A percentile compares a stretch with the other conserved stretches of the same genome.
phyloP scores from a whole-genome alignment of 2,329 filamentous ascomycete species.

The Nemania sp. region DNA sequence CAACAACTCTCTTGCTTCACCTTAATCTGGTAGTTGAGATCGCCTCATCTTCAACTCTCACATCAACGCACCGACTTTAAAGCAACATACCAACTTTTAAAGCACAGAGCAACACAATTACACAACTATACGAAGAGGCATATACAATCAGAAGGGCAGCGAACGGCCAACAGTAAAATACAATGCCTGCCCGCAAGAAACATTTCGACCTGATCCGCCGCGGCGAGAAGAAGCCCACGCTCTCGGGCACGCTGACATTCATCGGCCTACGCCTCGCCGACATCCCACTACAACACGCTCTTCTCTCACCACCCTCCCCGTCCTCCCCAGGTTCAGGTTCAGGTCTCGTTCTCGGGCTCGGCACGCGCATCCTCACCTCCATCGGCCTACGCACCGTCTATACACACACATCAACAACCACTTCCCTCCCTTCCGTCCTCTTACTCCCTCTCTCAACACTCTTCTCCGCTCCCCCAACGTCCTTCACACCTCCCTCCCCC shows the following conservation, averaged over 20 bases:
- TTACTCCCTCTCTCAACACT: not conserved
- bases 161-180: not conserved
- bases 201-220: conserved; percentile 43
- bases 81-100: too few relatives aligned
- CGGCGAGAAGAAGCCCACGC: conserved; percentile 42
- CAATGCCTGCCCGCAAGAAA: conserved; percentile 14
- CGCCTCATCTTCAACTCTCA: too few relatives aligned
- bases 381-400: conserved; percentile 44
- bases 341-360: too few relatives aligned
- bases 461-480: not conserved
- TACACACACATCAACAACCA: conserved; percentile 33
- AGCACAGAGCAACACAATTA: not conserved
- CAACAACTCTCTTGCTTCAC: too few relatives aligned
- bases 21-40: too few relatives aligned
- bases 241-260: conserved; percentile 44
- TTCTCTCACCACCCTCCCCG: conserved; percentile 35
- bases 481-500: not conserved
- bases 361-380: conserved; percentile 50
- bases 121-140: not conserved
- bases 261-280: conserved; percentile 44
- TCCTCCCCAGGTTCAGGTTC: too few relatives aligned
- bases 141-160: not conserved
- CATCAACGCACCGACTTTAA: too few relatives aligned
- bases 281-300: conserved; percentile 33
- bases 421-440: conserved; percentile 43